Percentiles rank a stretch among this genome's conserved stretches.
Conservation (phyloP, 1,284 basidiomycete species). For the Anthracocystis panici-leucophaei region DNA sequence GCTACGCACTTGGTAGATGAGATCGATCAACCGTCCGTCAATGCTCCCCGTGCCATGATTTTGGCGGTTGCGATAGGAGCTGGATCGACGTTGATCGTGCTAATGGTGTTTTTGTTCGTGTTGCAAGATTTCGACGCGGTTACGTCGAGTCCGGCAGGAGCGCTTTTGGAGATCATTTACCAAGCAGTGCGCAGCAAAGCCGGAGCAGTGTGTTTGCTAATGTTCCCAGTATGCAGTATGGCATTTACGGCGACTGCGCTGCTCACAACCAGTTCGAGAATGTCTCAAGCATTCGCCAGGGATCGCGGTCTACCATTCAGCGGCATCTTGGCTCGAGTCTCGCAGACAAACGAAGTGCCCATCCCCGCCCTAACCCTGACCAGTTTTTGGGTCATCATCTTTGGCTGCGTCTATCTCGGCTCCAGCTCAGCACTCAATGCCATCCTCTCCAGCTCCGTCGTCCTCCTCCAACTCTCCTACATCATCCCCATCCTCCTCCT, state of each 20-base stretch:
- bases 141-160: constrained; percentile 74
- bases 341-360: constrained; percentile 68
- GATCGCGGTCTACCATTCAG: constrained; percentile 78
- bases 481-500: constrained; percentile 70
- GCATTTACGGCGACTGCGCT: constrained; percentile 60
- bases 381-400: constrained; percentile 71
- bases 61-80: constrained; percentile 77
- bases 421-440: constrained; percentile 73
- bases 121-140: constrained; percentile 75
- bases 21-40: constrained; percentile 74
- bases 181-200: constrained; percentile 75
- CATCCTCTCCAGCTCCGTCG: constrained; percentile 71
- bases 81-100: constrained; percentile 75
- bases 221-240: constrained; percentile 71
- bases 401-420: constrained; percentile 72
- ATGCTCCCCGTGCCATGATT: constrained; percentile 76
- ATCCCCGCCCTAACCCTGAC: constrained; percentile 74
- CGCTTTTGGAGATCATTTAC: constrained; percentile 78
- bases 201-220: constrained; percentile 75
- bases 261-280: constrained; percentile 75
- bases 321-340: constrained; percentile 73
- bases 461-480: constrained; percentile 72
- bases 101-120: constrained; percentile 79
- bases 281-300: constrained; percentile 79
- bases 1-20: constrained; percentile 75